These are phyloP conservation scores for Paxillus involutus DNA, from an alignment of 768 basidiomycete genomes.

Conservation along the genomic window DNA sequence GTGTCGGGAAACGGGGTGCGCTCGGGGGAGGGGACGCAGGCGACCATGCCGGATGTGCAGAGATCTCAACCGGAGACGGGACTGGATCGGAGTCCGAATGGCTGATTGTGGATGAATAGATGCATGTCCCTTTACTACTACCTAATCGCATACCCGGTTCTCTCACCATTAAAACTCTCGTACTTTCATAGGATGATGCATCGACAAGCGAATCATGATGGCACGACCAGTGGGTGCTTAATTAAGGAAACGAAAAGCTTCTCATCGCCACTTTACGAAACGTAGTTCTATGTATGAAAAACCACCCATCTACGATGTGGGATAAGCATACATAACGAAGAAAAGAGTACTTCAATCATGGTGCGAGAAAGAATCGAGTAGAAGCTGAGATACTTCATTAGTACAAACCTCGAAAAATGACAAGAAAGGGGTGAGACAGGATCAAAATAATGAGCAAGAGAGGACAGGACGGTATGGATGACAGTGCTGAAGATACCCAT, in stretches of 20 bases:
- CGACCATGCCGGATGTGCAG: conserved; percentile 65
- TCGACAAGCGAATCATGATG: neutral
- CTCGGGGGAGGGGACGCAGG: conserved; percentile 35
- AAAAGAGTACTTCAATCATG: conserved; percentile 9
- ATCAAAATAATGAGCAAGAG: conserved; percentile 21
- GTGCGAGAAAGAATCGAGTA: conserved; percentile 8
- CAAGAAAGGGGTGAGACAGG: conserved; percentile 20
- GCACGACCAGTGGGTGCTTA: neutral
- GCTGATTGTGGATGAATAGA: conserved; percentile 64
- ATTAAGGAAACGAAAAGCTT: conserved; percentile 18
- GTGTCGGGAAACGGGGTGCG: conserved; percentile 45
- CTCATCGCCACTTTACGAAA: conserved; percentile 3
- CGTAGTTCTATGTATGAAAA: conserved; percentile 25
- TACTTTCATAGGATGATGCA: neutral
- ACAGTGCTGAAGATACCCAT: conserved; percentile 31
- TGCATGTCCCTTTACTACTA: conserved; percentile 8
- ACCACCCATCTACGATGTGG: conserved; percentile 28
- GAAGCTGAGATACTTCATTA: conserved; percentile 21
- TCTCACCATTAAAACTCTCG: neutral
- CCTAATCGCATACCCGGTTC: conserved; percentile 22
- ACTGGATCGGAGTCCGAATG: conserved; percentile 90
- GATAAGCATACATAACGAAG: conserved; percentile 25
- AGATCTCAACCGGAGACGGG: conserved; percentile 66
- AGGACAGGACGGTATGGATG: conserved; percentile 30
- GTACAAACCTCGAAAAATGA: conserved; percentile 20